Base-by-base conservation (phyloP, 345 rosid species). In the Moringa oleifera region DNA sequence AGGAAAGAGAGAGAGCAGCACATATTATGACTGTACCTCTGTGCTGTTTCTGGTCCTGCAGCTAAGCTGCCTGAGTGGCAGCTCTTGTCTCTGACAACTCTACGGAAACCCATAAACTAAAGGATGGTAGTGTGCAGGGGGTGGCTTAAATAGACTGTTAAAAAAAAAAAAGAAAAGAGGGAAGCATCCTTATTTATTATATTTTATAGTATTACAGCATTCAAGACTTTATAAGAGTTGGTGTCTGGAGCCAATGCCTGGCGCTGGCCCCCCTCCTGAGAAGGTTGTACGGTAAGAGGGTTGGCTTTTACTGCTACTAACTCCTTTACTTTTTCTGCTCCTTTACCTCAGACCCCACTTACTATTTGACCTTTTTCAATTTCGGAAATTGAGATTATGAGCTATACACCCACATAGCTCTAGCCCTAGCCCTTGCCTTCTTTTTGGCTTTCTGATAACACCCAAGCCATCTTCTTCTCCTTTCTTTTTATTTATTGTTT, bases 31-130 rank as follows among this genome's bases (percentile, higher is more conserved):
- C 84, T 75, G 79, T 55, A 78, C 73, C 76, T 63, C 74, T 77
- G 77, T 72, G 78, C 53, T 28, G 63, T 73, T 68, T 63, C 79
- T 72, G 78, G 53, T 61, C 59, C 78, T 81, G 75, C 84, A 75
- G 59, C 77, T 68, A 63, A 55, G 73, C 81, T 72, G 74, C 76
- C 54, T 60, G 63, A 54, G 71, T 58, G 68, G 78, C 88, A 77
- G 87, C 84, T 64, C 83, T 69, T 84, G 88, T 82, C 84, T 82
- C 90, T 84, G 93, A 87, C 93, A 84, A 0, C 71, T 58, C 83
- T 75, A 71, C 88, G 79, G 85, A 80, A 84, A 84, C 79, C 80
- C 83, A 87, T 84, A 82, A 87, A 84, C 79, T 74, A 68, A 74
- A 70, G 65, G 33, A 25, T 41, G 47, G 1, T 41, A 1, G 6